Base-by-base conservation (phyloP, 345 rosid species). In the Bruguiera parviflora region DNA sequence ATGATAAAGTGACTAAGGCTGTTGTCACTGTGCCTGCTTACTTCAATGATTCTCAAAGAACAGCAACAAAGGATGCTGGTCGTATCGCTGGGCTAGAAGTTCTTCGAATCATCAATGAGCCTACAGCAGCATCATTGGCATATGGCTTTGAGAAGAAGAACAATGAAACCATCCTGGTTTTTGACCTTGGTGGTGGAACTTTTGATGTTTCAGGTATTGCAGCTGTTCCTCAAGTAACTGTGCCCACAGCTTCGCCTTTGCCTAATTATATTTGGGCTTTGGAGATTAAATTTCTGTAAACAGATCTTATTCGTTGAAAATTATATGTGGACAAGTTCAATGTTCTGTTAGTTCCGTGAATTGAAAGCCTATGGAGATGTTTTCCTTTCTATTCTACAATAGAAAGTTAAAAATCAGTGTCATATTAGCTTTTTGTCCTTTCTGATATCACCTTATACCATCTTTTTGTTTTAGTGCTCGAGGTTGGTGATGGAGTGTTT, bases 161-260 rank as follows among this genome's bases (percentile, higher is more conserved):
- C 76, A 92, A 95, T 58, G 99, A 92, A 74, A 95, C 98, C 8
- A 92, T 92, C 63, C 86, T 92, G 43, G 99, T 95, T 0, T 90
- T 95, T 84, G 99, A 95, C 83, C 98, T 94, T 77, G 98, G 98
- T 69, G 97, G 98, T 79, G 99, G 99, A 73, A 95, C 98, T 29
- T 95, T 95, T 72, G 99, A 95, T 75, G 99, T 95, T 62, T 95
- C 99, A 89, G 99, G 99, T 95, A 78, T 46, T 24, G 8, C 37
- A 15, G 31, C 6, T 25, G 53, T 46, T n/a, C 7, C 10, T 7
- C 22, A 52, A 18, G 3, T 19, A 52, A 19, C 20, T 18, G 20
- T 20, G 8, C 15, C 6, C 1, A 53, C 8, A 18, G 9, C 15
- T 53, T 3, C 21, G 8, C 27, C 6, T n/a, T 15, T 53, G 8